Evolutionary conservation across 1,284 basidiomycete genomes (phyloP).

Genomic region (Tilletia caries): DNA sequence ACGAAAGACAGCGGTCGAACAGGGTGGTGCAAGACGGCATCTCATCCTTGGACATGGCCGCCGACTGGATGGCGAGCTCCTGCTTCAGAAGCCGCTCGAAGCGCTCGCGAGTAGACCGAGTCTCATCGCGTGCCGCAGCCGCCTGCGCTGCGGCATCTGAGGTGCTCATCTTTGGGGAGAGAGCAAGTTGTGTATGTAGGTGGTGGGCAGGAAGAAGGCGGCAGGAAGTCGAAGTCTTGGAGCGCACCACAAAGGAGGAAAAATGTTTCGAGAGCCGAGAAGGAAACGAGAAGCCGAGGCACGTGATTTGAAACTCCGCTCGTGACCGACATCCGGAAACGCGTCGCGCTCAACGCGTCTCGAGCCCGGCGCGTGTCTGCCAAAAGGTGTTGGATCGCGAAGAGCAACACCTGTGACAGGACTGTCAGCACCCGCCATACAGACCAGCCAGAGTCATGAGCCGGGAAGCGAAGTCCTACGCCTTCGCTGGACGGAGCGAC

Average conservation of each 20-base stretch:
- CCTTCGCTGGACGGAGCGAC: too few species aligned
- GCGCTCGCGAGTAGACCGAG: neutral
- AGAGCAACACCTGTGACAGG: too few species aligned
- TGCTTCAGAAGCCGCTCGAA: constrained; percentile 28
- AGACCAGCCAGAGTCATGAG: too few species aligned
- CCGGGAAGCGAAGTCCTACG: too few species aligned
- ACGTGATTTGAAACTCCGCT: too few species aligned
- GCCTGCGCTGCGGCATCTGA: neutral
- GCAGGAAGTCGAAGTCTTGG: too few species aligned
- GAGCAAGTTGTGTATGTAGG: neutral
- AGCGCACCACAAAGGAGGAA: neutral
- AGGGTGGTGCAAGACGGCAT: constrained; percentile 42
- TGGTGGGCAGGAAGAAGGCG: neutral
- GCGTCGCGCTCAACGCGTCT: too few species aligned
- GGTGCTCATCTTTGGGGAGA: neutral
- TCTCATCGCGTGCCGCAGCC: neutral
- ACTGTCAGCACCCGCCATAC: too few species aligned
- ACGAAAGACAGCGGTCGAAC: constrained; percentile 50
- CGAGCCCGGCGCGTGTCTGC: too few species aligned
- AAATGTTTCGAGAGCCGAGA: neutral
- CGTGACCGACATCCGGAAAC: too few species aligned
- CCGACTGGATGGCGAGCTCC: constrained; percentile 41
- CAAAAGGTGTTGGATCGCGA: too few species aligned
- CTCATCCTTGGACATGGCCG: constrained; percentile 34
- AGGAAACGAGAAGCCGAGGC: too few species aligned